Conservation (phyloP, 306 rosid genomes). For the Vicia villosa region DNA sequence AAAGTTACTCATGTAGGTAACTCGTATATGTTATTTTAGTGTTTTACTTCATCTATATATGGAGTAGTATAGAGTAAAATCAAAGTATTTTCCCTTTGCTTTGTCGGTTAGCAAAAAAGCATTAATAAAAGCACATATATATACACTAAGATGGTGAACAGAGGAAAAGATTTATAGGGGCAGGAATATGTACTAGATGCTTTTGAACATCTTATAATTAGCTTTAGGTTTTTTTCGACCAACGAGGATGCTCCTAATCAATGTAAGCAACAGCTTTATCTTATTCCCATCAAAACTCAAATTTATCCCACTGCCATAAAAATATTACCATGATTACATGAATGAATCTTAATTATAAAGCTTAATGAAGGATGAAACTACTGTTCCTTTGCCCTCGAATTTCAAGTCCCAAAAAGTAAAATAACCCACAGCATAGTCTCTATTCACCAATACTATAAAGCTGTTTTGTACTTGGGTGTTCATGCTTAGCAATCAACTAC, state of each 20-base stretch:
- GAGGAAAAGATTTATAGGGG: slow-evolving; percentile 30
- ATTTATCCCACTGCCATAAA: no score
- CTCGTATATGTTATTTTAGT: slow-evolving; percentile 12
- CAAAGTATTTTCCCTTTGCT: not conserved
- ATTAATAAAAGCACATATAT: slow-evolving; percentile 45
- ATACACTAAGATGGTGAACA: slow-evolving; percentile 44
- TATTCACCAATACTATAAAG: not conserved
- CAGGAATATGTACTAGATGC: slow-evolving; percentile 41
- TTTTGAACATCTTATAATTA: slow-evolving; percentile 33
- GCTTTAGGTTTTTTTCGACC: slow-evolving; percentile 39
- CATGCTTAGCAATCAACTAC: not conserved
- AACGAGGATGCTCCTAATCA: slow-evolving; percentile 24
- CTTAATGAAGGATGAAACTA: slow-evolving; percentile 1
- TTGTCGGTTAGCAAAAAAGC: slow-evolving; percentile 33
- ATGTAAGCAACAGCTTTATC: slow-evolving; percentile 29
- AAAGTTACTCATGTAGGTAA: slow-evolving; percentile 18
- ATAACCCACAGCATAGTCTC: slow-evolving; percentile 18
- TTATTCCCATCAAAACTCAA: slow-evolving; percentile 41
- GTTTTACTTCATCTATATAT: not conserved
- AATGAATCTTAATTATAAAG: not conserved
- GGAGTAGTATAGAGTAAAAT: not conserved
- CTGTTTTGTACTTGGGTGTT: slow-evolving; percentile 16
- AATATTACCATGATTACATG: no score
- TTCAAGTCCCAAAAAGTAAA: slow-evolving; percentile 1
- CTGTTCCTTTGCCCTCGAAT: slow-evolving; percentile 1